These are phyloP conservation scores for Dacryopinax primogenitus DNA, from an alignment of 768 basidiomycete species.

Conservation along the genomic window DNA sequence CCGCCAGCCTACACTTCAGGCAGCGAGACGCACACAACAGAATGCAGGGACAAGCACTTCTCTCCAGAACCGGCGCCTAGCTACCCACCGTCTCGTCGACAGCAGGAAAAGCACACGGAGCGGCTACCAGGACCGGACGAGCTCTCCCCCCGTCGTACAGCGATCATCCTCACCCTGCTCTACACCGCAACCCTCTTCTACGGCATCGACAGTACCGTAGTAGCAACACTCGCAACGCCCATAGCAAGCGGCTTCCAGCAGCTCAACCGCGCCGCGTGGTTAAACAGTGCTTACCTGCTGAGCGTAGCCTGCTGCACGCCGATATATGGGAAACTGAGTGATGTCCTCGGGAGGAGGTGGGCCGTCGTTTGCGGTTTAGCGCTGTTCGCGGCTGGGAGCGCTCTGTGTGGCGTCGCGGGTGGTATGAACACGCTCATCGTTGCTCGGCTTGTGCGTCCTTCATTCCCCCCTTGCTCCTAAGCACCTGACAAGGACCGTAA, in stretches of 20 bases:
- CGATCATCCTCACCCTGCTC: neutral
- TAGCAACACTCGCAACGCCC: slow-evolving; percentile 6
- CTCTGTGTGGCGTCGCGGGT: neutral
- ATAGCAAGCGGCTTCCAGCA: slow-evolving; percentile 6
- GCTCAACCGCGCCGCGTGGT: slow-evolving; percentile 1
- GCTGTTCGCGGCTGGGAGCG: slow-evolving; percentile 1
- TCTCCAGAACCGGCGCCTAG: neutral
- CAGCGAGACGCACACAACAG: neutral
- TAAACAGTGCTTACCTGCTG: neutral
- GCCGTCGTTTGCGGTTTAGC: neutral
- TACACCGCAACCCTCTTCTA: slow-evolving; percentile 1
- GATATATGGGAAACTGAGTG: slow-evolving; percentile 5
- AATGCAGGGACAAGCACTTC: neutral
- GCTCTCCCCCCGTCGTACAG: neutral
- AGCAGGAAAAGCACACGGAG: neutral
- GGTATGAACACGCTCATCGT: slow-evolving; percentile 2
- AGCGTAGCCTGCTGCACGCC: slow-evolving; percentile 4
- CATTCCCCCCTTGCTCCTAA: neutral
- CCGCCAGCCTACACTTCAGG: neutral
- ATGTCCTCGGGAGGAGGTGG: neutral
- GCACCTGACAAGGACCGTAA: neutral
- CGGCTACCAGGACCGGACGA: neutral
- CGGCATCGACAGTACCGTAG: slow-evolving; percentile 4
- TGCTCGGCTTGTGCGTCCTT: neutral
- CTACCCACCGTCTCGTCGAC: neutral